phyloP scores from a whole-genome alignment of 2,329 filamentous ascomycete species.

The Ceratocystiopsis brevicomis region DNA sequence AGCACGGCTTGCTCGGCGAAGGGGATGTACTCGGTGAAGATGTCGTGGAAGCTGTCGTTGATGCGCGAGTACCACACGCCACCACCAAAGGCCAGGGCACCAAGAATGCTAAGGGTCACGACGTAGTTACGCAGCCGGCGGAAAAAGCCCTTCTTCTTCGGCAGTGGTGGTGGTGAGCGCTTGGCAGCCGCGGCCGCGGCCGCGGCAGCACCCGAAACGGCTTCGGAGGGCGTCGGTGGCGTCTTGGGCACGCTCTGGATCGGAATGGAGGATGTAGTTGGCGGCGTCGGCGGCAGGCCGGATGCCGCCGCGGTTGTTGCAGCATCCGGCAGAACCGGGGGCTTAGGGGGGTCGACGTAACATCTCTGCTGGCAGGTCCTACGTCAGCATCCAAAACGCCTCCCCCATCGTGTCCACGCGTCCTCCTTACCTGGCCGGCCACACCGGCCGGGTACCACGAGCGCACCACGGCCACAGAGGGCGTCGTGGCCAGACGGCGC shows the following conservation, averaged over 20 bases:
- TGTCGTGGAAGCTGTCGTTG: slow-evolving; percentile 93
- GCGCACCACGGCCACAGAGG: slow-evolving; percentile 29
- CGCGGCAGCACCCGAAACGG: slow-evolving; percentile 15
- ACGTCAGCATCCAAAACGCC: too few relatives aligned
- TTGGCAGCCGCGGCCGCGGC: slow-evolving; percentile 15
- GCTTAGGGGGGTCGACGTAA: slow-evolving; percentile 32
- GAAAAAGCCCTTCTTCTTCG: slow-evolving; percentile 45
- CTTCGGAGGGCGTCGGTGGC: slow-evolving; percentile 17
- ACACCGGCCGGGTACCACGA: slow-evolving; percentile 33
- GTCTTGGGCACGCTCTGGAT: slow-evolving; percentile 21
- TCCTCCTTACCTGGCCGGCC: slow-evolving; percentile 5
- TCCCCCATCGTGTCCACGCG: background rate
- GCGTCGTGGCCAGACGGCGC: slow-evolving; percentile 23
- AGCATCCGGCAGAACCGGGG: slow-evolving; percentile 32
- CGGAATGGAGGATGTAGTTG: slow-evolving; percentile 19
- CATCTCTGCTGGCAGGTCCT: slow-evolving; percentile 25
- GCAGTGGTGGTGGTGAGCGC: slow-evolving; percentile 18
- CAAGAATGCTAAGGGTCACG: slow-evolving; percentile 56
- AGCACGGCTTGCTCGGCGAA: slow-evolving; percentile 88
- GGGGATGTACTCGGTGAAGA: slow-evolving; percentile 93
- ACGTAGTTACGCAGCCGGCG: slow-evolving; percentile 62
- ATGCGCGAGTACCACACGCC: slow-evolving; percentile 84
- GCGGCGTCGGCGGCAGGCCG: slow-evolving; percentile 20
- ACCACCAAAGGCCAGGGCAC: slow-evolving; percentile 62
- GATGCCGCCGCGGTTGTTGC: slow-evolving; percentile 31